Evolutionary conservation across 768 basidiomycete species (phyloP).

Genomic region (Lenzites betulinus): DNA sequence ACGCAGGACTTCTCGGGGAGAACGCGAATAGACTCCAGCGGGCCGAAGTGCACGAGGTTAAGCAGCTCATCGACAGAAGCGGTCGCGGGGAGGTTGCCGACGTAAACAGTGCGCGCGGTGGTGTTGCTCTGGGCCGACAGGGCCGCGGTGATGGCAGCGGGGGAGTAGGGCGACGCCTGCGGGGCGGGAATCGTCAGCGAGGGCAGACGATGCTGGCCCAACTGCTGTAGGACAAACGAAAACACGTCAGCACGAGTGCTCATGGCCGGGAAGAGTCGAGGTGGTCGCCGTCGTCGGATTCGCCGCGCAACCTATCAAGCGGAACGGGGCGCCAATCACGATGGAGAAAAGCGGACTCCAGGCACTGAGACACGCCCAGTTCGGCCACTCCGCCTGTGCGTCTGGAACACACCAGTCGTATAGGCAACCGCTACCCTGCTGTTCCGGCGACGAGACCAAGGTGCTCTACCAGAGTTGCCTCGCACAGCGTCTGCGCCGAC

Average conservation of each 20-base stretch:
- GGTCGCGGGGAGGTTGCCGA: constrained; percentile 93
- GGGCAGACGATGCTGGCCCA: constrained; percentile 61
- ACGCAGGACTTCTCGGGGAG: constrained; percentile 97
- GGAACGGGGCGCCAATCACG: not conserved
- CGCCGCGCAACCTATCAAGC: not conserved
- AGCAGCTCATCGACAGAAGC: constrained; percentile 98
- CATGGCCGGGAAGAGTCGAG: no score
- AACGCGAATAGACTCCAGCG: constrained; percentile 91
- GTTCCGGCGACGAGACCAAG: no score
- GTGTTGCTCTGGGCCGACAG: constrained; percentile 59
- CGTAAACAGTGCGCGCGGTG: constrained; percentile 90
- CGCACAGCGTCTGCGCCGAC: no score
- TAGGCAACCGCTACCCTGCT: no score
- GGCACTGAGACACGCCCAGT: not conserved
- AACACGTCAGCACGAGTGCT: not conserved
- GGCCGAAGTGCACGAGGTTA: constrained; percentile 96
- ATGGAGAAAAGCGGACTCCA: not conserved
- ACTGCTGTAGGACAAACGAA: constrained; percentile 35
- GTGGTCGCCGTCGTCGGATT: not conserved
- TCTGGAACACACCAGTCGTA: no score
- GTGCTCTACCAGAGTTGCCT: no score
- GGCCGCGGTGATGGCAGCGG: constrained; percentile 74
- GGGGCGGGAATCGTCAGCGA: constrained; percentile 71
- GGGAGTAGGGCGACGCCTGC: constrained; percentile 74
- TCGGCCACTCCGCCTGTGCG: no score